Evolutionary conservation across 768 basidiomycete species (phyloP).

Genomic region (Leccinum barrowsii): DNA sequence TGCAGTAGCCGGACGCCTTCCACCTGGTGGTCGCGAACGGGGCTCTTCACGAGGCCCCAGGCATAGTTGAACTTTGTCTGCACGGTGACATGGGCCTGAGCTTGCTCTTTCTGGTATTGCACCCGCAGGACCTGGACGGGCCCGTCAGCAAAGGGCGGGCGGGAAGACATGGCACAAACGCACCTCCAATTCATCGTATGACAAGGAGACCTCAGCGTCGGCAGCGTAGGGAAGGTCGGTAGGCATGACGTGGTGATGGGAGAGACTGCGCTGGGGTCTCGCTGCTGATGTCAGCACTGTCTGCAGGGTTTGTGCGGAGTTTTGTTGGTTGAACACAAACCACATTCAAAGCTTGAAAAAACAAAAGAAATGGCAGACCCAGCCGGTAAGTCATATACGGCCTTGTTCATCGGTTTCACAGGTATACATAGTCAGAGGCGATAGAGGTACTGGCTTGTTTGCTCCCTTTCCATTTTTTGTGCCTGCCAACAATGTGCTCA

Average conservation of each 20-base stretch:
- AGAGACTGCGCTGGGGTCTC: constrained; percentile 21
- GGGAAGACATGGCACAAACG: background rate
- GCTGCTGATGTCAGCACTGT: constrained; percentile 26
- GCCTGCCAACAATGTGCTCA: constrained; percentile 53
- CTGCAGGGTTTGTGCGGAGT: constrained; percentile 10
- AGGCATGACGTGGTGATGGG: constrained; percentile 41
- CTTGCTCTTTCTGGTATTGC: constrained; percentile 87
- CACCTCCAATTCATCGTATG: constrained; percentile 89
- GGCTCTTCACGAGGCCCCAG: constrained; percentile 96
- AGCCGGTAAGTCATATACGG: constrained; percentile 46
- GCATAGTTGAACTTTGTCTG: constrained; percentile 98
- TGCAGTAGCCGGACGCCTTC: constrained; percentile 90
- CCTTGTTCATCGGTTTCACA: constrained; percentile 24
- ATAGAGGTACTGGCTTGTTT: constrained; percentile 30
- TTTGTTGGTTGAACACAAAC: constrained; percentile 22
- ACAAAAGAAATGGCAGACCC: constrained; percentile 44
- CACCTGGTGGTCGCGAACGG: constrained; percentile 77
- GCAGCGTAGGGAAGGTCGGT: constrained; percentile 95
- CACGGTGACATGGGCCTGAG: constrained; percentile 79
- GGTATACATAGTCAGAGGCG: constrained; percentile 18
- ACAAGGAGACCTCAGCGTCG: constrained; percentile 85
- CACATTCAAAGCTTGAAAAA: constrained; percentile 18
- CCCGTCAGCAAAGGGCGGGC: background rate
- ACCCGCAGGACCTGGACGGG: constrained; percentile 65
- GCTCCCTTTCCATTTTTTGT: constrained; percentile 33